Conservation (phyloP, 352 stramenopile genomes). For the Phytophthora ramorum region DNA sequence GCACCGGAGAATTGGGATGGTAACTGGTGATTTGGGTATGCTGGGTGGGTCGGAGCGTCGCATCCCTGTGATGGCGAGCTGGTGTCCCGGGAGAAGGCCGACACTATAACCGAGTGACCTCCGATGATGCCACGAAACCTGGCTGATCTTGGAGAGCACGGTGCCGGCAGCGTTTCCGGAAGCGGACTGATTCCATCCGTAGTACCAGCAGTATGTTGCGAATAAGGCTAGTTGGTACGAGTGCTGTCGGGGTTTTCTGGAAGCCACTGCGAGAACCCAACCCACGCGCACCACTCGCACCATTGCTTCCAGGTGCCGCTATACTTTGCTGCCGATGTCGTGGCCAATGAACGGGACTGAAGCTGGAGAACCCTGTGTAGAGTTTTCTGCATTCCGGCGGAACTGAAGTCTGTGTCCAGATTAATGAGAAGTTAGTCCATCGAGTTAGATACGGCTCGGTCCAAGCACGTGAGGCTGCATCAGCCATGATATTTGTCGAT, state of each 20-base stretch:
- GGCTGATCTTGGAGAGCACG: slow-evolving; percentile 13
- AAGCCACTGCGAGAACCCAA: slow-evolving; percentile 1
- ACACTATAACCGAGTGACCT: neutral
- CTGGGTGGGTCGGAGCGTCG: neutral
- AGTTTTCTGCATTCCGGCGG: neutral
- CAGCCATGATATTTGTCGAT: slow-evolving; percentile 4
- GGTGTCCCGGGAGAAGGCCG: neutral
- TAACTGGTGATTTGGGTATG: neutral
- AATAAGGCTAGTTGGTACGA: slow-evolving; percentile 12
- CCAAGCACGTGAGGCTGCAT: slow-evolving; percentile 2
- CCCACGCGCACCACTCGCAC: neutral
- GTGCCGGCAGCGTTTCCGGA: neutral
- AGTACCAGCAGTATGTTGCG: slow-evolving; percentile 6
- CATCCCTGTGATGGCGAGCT: slow-evolving; percentile 5
- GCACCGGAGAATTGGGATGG: neutral
- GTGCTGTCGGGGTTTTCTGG: neutral
- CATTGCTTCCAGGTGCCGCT: neutral
- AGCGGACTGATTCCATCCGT: neutral
- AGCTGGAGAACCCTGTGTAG: slow-evolving; percentile 2
- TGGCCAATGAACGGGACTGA: slow-evolving; percentile 4
- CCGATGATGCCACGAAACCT: slow-evolving; percentile 17
- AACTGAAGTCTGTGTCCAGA: neutral
- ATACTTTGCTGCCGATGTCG: neutral
- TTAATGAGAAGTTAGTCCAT: slow-evolving; percentile 1
- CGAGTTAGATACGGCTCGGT: neutral